Evolutionary conservation across 2,329 filamentous ascomycete species (phyloP), one percentile per base, ranked within the genome.

Genomic region (Penicillium brasilianum): DNA sequence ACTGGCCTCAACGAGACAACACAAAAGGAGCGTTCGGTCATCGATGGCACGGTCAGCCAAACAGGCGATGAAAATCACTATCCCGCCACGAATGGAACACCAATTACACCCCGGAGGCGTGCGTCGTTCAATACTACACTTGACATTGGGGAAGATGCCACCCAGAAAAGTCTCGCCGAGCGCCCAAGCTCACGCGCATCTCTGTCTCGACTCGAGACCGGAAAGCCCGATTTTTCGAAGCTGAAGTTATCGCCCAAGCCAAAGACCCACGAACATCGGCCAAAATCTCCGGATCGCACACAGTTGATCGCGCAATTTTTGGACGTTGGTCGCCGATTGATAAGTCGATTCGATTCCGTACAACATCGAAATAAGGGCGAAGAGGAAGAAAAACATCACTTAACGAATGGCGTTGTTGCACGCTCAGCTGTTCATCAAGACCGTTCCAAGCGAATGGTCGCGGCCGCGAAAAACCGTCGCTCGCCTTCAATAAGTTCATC

Each of bases 121-220:
- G 83, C 83, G 14, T 87, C 85, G 30, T 86, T 87, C 64, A 83
- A 82, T 66, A 80, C 80, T 25, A 76, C 80, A 49, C 76, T 80
- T 58, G 82, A 87, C 72, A 80, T 82, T 48, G 79, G 80, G 14
- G 78, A 83, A 52, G 83, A 87, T 60, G 81, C 80, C 61, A 82
- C 83, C 14, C 81, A 81, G 66, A 69, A 69, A 60, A 76, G 72
- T 61, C 66, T 73, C 20, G 61, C 68, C 18, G 72, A 76, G 57
- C 72, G 77, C 8, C 77, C 77, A 18, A 78, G 76, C 51, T 81
- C 79, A 25, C 75, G 78, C 30, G 78, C 77, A 20, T 81, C 79
- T 2, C 69, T 80, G 71, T 81, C 79, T 48, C 76, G 76, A 61
- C 66, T 80, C 25, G 73, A 78, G 51, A 66, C 70, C 20, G 76